Evolutionary conservation across 768 basidiomycete species (phyloP).

Genomic region (Rhizopogon vesiculosus): DNA sequence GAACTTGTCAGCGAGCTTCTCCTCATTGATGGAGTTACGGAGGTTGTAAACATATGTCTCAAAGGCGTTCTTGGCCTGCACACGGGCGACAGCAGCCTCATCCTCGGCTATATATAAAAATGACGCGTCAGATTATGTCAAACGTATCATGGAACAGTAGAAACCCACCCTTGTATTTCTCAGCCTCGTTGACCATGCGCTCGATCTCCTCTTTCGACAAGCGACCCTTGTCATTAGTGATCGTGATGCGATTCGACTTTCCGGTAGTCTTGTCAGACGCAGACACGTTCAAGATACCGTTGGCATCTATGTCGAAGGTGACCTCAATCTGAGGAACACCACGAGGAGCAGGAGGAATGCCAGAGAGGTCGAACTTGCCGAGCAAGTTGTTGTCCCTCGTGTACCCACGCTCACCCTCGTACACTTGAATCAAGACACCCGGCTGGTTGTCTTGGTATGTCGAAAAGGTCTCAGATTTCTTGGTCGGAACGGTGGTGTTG

Average conservation of each 20-base stretch:
- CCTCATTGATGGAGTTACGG: constrained; percentile 81
- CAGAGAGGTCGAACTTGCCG: constrained; percentile 96
- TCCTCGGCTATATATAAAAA: constrained; percentile 57
- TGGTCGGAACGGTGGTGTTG: constrained; percentile 97
- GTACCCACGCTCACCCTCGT: constrained; percentile 96
- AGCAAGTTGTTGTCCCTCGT: constrained; percentile 99
- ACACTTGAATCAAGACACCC: constrained; percentile 97
- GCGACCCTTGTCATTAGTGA: constrained; percentile 96
- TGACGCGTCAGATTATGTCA: constrained; percentile 5
- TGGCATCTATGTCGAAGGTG: constrained; percentile 97
- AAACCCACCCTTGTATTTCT: constrained; percentile 77
- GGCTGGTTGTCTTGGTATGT: constrained; percentile 99
- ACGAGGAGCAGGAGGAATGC: constrained; percentile 94
- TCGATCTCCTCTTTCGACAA: constrained; percentile 97
- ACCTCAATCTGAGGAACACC: constrained; percentile 98
- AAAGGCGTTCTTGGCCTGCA: constrained; percentile 84
- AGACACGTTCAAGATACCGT: constrained; percentile 94
- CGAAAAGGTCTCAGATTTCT: constrained; percentile 98
- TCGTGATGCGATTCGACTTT: constrained; percentile 91
- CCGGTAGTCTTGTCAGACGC: constrained; percentile 96
- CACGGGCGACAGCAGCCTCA: constrained; percentile 79
- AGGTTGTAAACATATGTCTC: constrained; percentile 97
- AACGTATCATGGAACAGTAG: not conserved
- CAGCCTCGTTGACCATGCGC: constrained; percentile 93
- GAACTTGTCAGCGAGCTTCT: constrained; percentile 85